Evolutionary conservation across 208 protist genomes (phyloP).

Genomic region (Leishmania aethiopica): DNA sequence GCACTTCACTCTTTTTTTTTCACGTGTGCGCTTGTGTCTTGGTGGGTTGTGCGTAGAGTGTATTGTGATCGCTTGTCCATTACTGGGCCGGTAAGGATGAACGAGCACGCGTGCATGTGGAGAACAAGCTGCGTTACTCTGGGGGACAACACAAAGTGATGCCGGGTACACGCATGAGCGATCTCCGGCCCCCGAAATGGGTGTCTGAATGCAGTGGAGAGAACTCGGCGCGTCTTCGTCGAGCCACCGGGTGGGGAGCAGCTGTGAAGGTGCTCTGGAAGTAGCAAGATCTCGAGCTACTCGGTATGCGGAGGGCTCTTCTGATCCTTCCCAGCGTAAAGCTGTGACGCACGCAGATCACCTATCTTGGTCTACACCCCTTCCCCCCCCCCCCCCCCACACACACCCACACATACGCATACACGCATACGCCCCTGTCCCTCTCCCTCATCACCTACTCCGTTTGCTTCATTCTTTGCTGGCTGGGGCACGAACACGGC

Average conservation of each 20-base stretch:
- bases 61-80: background rate
- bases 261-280: background rate
- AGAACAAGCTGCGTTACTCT: background rate
- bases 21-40: background rate
- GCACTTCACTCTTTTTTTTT: background rate
- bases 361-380: background rate
- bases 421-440: background rate
- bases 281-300: background rate
- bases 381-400: background rate
- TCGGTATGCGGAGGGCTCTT: background rate
- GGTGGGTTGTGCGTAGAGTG: background rate
- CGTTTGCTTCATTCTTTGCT: background rate
- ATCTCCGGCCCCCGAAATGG: background rate
- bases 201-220: background rate
- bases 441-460: background rate
- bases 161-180: background rate
- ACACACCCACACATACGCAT: background rate
- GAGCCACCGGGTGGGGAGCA: background rate
- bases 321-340: background rate
- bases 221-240: background rate
- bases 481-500: background rate
- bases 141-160: background rate
- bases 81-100: background rate
- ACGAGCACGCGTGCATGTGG: background rate
- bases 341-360: no score